phyloP scores from a whole-genome alignment of 495 filamentous ascomycete species.

The Neurospora terricola region DNA sequence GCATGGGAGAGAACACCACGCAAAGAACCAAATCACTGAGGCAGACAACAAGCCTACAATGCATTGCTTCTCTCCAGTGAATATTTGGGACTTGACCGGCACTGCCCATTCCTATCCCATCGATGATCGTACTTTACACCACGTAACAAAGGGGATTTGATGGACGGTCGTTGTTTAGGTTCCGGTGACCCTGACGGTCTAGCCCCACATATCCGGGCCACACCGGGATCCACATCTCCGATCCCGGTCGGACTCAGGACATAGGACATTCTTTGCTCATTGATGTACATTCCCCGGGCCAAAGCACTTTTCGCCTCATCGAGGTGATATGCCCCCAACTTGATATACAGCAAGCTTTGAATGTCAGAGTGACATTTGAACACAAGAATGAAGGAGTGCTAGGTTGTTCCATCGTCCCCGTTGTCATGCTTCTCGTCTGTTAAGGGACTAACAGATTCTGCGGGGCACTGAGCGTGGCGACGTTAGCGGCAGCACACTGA shows the following conservation, averaged over 20 bases:
- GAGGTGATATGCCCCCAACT: background rate
- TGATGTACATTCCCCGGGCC: background rate
- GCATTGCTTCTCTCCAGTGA: background rate
- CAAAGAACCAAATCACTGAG: background rate
- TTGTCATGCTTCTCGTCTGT: background rate
- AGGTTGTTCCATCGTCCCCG: background rate
- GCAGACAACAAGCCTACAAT: background rate
- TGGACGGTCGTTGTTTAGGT: background rate
- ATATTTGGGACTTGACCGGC: background rate
- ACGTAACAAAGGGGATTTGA: background rate
- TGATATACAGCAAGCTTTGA: background rate
- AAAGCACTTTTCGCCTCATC: background rate
- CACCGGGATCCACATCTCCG: background rate
- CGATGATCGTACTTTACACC: background rate
- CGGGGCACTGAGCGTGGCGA: background rate
- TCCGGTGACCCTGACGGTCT: background rate
- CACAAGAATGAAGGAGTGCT: background rate
- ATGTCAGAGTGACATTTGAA: background rate
- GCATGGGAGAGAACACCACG: background rate
- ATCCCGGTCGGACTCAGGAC: background rate
- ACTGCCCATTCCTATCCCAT: background rate
- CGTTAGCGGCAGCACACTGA: background rate
- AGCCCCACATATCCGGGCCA: background rate
- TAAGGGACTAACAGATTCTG: background rate
- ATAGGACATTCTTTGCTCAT: background rate